Percentiles rank a stretch among this genome's conserved stretches.
Evolutionary conservation across 2,329 filamentous ascomycete species (phyloP).

Genomic region (Dactylonectria estremocensis): DNA sequence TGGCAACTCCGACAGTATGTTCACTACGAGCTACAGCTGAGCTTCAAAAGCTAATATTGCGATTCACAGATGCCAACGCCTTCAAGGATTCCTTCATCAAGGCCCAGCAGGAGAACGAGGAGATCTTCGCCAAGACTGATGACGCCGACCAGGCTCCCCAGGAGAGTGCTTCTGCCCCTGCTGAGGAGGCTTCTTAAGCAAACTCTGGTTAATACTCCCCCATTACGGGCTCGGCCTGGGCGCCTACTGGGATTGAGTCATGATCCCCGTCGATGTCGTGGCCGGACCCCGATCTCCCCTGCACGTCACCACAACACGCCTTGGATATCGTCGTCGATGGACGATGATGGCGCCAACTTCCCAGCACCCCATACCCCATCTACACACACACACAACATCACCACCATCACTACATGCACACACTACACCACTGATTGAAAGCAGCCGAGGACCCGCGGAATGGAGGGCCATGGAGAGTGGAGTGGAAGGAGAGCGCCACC

Average conservation of each 20-base stretch:
- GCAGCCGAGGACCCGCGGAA: slow-evolving; percentile 39
- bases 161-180: slow-evolving; percentile 32
- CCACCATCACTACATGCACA: slow-evolving; percentile 21
- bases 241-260: slow-evolving; percentile 25
- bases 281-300: slow-evolving; percentile 32
- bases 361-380: slow-evolving; percentile 32
- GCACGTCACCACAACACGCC: slow-evolving; percentile 42
- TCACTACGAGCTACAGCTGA: neutral
- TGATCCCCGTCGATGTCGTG: slow-evolving; percentile 24
- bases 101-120: slow-evolving; percentile 96
- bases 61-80: slow-evolving; percentile 85
- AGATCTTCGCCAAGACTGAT: slow-evolving; percentile 75
- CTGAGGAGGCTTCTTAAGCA: slow-evolving; percentile 39
- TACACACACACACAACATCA: slow-evolving; percentile 33
- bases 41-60: slow-evolving; percentile 46
- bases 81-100: slow-evolving; percentile 99
- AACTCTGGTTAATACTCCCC: slow-evolving; percentile 23
- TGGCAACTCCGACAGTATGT: slow-evolving; percentile 95
- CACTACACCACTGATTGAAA: slow-evolving; percentile 34
- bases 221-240: slow-evolving; percentile 32
- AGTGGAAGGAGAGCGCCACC: slow-evolving; percentile 40
- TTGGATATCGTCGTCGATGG: slow-evolving; percentile 32
- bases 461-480: slow-evolving; percentile 41
- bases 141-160: slow-evolving; percentile 44
- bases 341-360: slow-evolving; percentile 26